Percentiles rank a stretch among this genome's conserved stretches.
Evolutionary conservation across 805 yeast species (phyloP).

Genomic region (Wickerhamomyces queroliae): DNA sequence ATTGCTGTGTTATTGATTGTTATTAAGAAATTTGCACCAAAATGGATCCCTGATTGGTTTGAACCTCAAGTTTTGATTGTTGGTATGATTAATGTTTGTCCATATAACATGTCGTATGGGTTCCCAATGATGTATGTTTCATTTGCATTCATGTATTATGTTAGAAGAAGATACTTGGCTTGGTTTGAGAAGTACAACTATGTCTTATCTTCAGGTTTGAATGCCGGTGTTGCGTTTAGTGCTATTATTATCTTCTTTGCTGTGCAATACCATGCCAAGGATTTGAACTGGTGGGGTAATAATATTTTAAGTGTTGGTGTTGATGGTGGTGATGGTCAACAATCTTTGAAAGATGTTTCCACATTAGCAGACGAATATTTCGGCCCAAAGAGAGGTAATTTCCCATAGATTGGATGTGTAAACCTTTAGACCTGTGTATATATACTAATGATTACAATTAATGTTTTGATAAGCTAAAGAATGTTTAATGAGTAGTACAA

Average conservation of each 20-base stretch:
- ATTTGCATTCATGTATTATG: conserved; percentile 40
- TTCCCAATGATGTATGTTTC: conserved; percentile 22
- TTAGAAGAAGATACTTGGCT: conserved; percentile 33
- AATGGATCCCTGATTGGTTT: conserved; percentile 25
- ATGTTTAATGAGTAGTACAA: too few relatives aligned
- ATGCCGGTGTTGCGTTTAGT: conserved; percentile 56
- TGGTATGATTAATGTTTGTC: conserved; percentile 44
- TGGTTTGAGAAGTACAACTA: conserved; percentile 46
- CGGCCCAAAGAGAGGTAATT: not conserved
- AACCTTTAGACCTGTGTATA: not conserved
- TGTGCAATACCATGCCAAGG: conserved; percentile 34
- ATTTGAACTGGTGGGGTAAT: conserved; percentile 63
- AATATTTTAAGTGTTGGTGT: conserved; percentile 26
- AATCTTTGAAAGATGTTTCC: not conserved
- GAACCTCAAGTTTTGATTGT: conserved; percentile 46
- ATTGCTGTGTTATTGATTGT: conserved; percentile 25
- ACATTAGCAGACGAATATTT: not conserved
- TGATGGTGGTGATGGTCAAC: conserved; percentile 17
- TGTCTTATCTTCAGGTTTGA: conserved; percentile 47
- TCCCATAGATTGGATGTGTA: not conserved
- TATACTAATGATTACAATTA: not conserved
- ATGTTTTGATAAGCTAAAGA: too few relatives aligned
- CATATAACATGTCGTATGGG: conserved; percentile 39
- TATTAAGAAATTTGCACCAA: conserved; percentile 20
- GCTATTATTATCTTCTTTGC: conserved; percentile 45